phyloP scores from a whole-genome alignment of 2,329 filamentous ascomycete genomes.

The Cryoendolithus antarcticus region DNA sequence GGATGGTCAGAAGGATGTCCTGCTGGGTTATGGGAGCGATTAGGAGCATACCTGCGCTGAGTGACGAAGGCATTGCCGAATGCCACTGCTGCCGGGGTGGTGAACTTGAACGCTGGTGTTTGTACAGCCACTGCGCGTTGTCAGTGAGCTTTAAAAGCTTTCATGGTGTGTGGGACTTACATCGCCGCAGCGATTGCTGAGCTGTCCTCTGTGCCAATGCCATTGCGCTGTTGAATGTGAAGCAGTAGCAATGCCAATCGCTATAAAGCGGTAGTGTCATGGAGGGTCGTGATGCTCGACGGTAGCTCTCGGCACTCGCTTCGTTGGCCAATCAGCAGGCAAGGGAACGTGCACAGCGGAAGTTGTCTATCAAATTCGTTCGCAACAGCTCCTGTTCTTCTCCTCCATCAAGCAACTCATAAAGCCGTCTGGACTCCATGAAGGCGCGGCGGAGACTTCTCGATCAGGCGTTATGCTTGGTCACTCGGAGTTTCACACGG shows the following conservation, averaged over 20 bases:
- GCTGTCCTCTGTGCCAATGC: conserved; percentile 34
- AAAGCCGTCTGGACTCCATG: conserved; percentile 21
- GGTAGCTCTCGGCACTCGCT: background rate
- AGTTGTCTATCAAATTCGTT: too few relatives aligned
- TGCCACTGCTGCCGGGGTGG: conserved; percentile 30
- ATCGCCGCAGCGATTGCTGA: conserved; percentile 32
- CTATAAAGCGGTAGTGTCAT: background rate
- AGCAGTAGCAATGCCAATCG: conserved; percentile 2
- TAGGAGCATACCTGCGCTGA: conserved; percentile 34
- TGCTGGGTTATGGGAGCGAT: conserved; percentile 6
- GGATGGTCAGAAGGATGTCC: conserved; percentile 5
- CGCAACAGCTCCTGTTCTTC: conserved; percentile 3
- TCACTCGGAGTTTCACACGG: conserved; percentile 17
- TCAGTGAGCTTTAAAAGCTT: conserved; percentile 6
- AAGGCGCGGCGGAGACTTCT: conserved; percentile 20
- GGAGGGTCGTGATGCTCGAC: too few relatives aligned
- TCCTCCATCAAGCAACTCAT: conserved; percentile 4
- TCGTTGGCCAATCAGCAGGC: conserved; percentile 1
- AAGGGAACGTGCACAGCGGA: background rate
- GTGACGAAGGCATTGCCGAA: conserved; percentile 26
- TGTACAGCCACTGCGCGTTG: conserved; percentile 28
- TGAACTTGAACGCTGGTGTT: conserved; percentile 34
- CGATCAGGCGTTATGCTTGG: conserved; percentile 19
- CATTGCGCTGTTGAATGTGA: conserved; percentile 8
- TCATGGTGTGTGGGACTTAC: conserved; percentile 17